Base-by-base conservation (phyloP, 768 basidiomycete genomes). In the Mycena galopus region DNA sequence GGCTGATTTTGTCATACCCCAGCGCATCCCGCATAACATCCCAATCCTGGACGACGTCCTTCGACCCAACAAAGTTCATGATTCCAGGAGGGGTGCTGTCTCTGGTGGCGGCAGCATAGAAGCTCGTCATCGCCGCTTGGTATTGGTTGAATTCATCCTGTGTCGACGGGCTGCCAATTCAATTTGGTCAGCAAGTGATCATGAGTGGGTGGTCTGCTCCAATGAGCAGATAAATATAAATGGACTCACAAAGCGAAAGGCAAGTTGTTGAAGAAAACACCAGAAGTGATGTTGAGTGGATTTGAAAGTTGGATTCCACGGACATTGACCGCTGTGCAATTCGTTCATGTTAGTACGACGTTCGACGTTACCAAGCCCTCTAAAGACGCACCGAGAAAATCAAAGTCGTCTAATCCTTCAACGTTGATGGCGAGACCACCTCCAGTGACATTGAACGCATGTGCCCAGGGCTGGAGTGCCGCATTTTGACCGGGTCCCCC, bases 251-350 rank as follows among this genome's bases (percentile, higher is more conserved):
- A 74, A 16, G 67, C 56, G 30, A 56, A 73, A 6, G 74, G 29
- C 0, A 74, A 33, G 42, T 72, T 19, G 47, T 70, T 71, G n/a
- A n/a, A n/a, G n/a, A n/a, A n/a, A n/a, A n/a, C n/a, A n/a, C n/a
- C n/a, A n/a, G n/a, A n/a, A n/a, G 73, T n/a, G 21, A 68, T 66
- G 29, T 77, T 77, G 10, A 77, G 55, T 19, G 74, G 71, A 37
- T 71, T 75, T 12, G 76, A 77, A 17, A 67, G 65, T 23, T 66
- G 66, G 1, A 75, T 59, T 8, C 76, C 76, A 21, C 76, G 76
- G 1, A 63, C 64, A 67, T 77, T 74, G 25, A 75, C 55, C 17
- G 69, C 75, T 74, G 35, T 6, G 44, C 35, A 37, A 37, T 37
- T 37, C 35, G 19, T 21, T 5, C 12, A 53, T 16, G 14, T 53